Conservation (phyloP, 2,329 filamentous ascomycete genomes). For the Claviceps sp. region DNA sequence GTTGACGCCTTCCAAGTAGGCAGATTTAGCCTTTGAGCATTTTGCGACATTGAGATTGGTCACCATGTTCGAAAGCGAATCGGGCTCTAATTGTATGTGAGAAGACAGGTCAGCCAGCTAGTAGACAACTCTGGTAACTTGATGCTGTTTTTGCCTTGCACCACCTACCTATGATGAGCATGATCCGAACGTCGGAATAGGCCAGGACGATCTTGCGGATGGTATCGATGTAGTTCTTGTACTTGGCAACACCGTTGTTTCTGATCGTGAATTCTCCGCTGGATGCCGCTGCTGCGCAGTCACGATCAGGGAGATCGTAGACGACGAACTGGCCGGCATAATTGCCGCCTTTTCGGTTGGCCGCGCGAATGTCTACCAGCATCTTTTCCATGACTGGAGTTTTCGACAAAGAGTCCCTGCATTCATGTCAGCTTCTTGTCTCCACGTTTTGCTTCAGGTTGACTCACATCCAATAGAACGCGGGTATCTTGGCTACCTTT, state of each 20-base stretch:
- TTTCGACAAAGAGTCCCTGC: constrained; percentile 35
- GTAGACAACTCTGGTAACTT: background rate
- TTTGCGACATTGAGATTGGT: constrained; percentile 39
- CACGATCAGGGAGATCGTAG: constrained; percentile 45
- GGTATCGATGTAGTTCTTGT: constrained; percentile 41
- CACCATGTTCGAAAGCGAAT: constrained; percentile 45
- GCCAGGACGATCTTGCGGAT: constrained; percentile 28
- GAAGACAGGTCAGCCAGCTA: background rate
- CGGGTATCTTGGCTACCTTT: constrained; percentile 37
- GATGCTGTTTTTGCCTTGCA: background rate
- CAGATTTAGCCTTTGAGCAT: constrained; percentile 32
- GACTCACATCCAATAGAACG: constrained; percentile 38
- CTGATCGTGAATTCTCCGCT: constrained; percentile 42
- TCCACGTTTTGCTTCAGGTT: background rate
- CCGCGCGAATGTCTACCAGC: constrained; percentile 28
- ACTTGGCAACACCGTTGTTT: constrained; percentile 36
- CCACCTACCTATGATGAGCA: constrained; percentile 29
- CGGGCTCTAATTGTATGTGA: constrained; percentile 29
- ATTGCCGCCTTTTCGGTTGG: constrained; percentile 22
- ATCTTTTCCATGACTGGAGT: constrained; percentile 32
- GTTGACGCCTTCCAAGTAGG: constrained; percentile 35
- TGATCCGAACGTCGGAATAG: constrained; percentile 29
- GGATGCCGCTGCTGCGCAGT: constrained; percentile 42
- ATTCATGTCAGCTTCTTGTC: constrained; percentile 4
- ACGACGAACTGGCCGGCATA: constrained; percentile 39